These are phyloP conservation scores for Metrosideros polymorpha DNA, from an alignment of 441 rosid species.

Conservation along the genomic window DNA sequence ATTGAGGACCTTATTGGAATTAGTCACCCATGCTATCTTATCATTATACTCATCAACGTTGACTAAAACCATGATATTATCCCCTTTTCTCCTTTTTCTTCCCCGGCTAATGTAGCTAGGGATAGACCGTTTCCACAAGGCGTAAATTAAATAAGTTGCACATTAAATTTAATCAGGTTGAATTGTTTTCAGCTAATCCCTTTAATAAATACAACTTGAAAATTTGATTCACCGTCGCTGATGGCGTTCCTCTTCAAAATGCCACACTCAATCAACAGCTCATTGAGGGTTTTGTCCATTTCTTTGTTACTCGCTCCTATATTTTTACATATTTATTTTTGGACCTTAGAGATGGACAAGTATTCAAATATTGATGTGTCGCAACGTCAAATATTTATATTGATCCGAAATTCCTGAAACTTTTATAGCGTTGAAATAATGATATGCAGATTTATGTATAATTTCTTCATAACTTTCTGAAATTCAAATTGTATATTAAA, in stretches of 20 bases:
- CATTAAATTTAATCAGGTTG: background rate
- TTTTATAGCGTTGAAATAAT: background rate
- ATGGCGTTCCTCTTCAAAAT: background rate
- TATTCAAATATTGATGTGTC: too few species aligned
- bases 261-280: background rate
- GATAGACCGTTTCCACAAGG: background rate
- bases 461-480: background rate
- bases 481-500: background rate
- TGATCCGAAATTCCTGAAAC: background rate
- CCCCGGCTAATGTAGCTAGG: background rate
- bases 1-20: too few species aligned
- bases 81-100: background rate
- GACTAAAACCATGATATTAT: background rate
- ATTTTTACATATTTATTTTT: background rate
- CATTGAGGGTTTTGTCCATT: background rate
- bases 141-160: background rate
- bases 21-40: background rate
- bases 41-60: background rate
- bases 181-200: background rate
- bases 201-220: background rate
- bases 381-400: too few species aligned
- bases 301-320: background rate
- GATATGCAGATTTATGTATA: background rate
- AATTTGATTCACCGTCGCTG: background rate
- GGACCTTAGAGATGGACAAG: background rate